A percentile compares a stretch with the other conserved stretches of the same genome.
phyloP scores from a whole-genome alignment of 2,329 filamentous ascomycete genomes.

The Botrytis galanthina region DNA sequence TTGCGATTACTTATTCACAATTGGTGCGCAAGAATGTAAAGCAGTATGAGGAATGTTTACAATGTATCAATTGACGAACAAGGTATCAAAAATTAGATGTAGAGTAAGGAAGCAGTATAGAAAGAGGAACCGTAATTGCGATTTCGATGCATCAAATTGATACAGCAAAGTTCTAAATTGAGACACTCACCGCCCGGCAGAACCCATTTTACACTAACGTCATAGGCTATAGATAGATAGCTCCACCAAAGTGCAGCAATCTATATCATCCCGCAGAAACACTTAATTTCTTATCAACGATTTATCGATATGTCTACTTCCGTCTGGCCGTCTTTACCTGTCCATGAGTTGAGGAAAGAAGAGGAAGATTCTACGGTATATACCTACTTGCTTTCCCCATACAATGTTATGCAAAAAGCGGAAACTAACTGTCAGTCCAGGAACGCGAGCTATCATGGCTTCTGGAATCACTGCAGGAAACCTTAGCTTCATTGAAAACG shows the following conservation, averaged over 20 bases:
- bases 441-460: slow-evolving; percentile 39
- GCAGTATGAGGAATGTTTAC: too few relatives aligned
- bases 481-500: slow-evolving; percentile 34
- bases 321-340: slow-evolving; percentile 36
- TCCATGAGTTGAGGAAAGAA: slow-evolving; percentile 31
- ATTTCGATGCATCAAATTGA: neutral
- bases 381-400: neutral
- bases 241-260: neutral
- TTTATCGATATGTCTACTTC: slow-evolving; percentile 27
- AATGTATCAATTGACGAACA: neutral
- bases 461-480: slow-evolving; percentile 39
- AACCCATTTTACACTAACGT: slow-evolving; percentile 10
- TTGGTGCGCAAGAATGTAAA: neutral
- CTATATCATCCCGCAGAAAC: neutral
- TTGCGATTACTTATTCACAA: neutral
- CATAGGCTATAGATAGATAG: neutral
- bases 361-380: slow-evolving; percentile 37
- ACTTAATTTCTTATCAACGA: neutral
- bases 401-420: neutral
- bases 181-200: slow-evolving; percentile 17
- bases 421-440: slow-evolving; percentile 23
- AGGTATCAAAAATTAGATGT: neutral
- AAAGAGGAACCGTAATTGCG: neutral
- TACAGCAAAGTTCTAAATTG: neutral
- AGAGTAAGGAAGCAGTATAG: neutral